Conservation (phyloP, 1,284 basidiomycete genomes). For the Xerocomus cyaneibrunnescens region DNA sequence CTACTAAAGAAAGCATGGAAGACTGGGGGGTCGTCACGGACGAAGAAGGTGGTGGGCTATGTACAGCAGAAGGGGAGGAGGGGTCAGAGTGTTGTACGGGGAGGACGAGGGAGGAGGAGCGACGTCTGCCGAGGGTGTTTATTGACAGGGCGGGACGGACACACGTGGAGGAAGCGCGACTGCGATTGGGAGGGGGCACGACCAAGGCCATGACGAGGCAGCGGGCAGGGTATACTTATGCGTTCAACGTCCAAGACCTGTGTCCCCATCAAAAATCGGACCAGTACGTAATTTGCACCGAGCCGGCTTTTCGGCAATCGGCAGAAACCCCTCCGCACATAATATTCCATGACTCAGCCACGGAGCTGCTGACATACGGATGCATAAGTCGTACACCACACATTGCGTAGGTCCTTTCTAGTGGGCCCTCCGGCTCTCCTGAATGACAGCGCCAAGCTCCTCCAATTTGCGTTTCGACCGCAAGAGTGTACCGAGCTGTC, state of each 20-base stretch:
- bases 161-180: conserved; percentile 61
- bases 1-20: conserved; percentile 51
- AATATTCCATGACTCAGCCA: conserved; percentile 17
- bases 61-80: neutral
- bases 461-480: conserved; percentile 98
- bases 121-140: conserved; percentile 54
- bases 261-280: conserved; percentile 25
- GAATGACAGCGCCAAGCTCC: conserved; percentile 88
- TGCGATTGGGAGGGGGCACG: conserved; percentile 41
- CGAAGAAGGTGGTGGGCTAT: conserved; percentile 8
- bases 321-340: no score
- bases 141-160: conserved; percentile 54
- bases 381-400: neutral
- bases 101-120: conserved; percentile 40
- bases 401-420: conserved; percentile 28
- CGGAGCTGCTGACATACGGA: neutral
- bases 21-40: conserved; percentile 17
- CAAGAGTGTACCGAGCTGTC: conserved; percentile 89
- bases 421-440: conserved; percentile 84
- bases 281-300: conserved; percentile 26
- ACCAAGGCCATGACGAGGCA: conserved; percentile 29
- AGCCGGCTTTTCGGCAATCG: conserved; percentile 22
- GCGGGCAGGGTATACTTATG: conserved; percentile 7
- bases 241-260: conserved; percentile 1
- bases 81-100: conserved; percentile 22